Percentiles rank a stretch among this genome's conserved stretches.
These are phyloP conservation scores for Maudiozyma humilis DNA, from an alignment of 1,139 yeast species.

Conservation along the genomic window DNA sequence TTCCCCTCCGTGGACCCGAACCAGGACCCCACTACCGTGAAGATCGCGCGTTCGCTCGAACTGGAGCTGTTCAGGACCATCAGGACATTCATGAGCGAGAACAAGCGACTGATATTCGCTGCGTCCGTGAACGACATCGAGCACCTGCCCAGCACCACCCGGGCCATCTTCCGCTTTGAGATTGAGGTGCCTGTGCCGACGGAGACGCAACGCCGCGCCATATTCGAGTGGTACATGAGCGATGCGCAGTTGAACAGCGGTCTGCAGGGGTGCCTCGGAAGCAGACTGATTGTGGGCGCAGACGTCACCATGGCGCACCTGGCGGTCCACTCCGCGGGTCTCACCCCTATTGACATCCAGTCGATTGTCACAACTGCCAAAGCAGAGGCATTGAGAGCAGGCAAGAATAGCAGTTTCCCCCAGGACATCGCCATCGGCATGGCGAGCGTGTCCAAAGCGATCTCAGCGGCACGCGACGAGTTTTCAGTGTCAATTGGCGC, in stretches of 20 bases:
- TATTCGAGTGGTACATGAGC: constrained; percentile 42
- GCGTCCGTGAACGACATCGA: constrained; percentile 71
- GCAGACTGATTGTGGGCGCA: constrained; percentile 29
- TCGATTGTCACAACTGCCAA: constrained; percentile 66
- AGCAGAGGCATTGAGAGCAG: constrained; percentile 35
- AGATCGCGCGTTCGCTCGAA: constrained; percentile 43
- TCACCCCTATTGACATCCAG: constrained; percentile 74
- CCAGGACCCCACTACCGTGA: constrained; percentile 36
- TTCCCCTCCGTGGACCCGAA: constrained; percentile 65
- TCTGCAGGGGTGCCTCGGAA: not conserved
- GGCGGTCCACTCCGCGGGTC: constrained; percentile 85
- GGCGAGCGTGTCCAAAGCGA: constrained; percentile 59
- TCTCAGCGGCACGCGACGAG: constrained; percentile 74
- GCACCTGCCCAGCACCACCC: constrained; percentile 54
- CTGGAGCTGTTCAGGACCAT: constrained; percentile 54
- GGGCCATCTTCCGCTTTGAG: constrained; percentile 71
- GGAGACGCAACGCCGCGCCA: constrained; percentile 60
- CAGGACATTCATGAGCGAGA: constrained; percentile 41
- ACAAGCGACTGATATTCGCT: constrained; percentile 44
- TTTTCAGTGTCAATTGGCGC: constrained; percentile 95
- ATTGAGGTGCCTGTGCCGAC: constrained; percentile 68
- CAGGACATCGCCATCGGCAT: too few relatives aligned
- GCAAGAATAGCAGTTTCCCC: too few relatives aligned
- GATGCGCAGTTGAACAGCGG: constrained; percentile 28
- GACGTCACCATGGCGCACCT: constrained; percentile 55